phyloP scores from a whole-genome alignment of 2,329 filamentous ascomycete genomes.

The Claviceps paspali region DNA sequence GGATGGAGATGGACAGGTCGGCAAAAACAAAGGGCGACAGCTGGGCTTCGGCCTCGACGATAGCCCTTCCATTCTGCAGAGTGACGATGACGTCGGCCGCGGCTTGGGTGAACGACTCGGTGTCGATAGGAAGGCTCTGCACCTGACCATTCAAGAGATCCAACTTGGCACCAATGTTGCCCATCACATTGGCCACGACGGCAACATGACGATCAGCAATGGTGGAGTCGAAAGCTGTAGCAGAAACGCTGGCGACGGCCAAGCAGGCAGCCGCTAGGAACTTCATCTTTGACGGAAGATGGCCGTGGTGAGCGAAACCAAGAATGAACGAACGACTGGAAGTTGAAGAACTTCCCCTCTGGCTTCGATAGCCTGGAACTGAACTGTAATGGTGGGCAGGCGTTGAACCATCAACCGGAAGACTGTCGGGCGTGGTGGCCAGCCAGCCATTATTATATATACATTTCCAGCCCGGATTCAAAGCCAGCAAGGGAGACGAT shows the following conservation, averaged over 20 bases:
- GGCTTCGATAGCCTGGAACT: neutral
- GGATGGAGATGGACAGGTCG: neutral
- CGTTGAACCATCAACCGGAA: too few species aligned
- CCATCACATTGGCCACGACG: neutral
- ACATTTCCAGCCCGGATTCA: neutral
- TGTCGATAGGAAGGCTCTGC: neutral
- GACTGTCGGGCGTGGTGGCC: too few species aligned
- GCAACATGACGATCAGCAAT: neutral
- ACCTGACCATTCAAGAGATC: neutral
- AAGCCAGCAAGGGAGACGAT: neutral
- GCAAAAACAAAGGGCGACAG: neutral
- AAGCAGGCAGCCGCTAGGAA: slow-evolving; percentile 3
- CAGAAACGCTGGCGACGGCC: slow-evolving; percentile 4
- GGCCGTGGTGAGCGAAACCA: neutral
- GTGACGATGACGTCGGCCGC: slow-evolving; percentile 1
- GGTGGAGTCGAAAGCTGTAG: neutral
- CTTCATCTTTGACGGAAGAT: slow-evolving; percentile 3
- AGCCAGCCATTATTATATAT: neutral
- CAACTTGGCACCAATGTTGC: neutral
- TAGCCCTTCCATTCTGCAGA: slow-evolving; percentile 1
- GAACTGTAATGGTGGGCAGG: too few species aligned
- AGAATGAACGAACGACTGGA: slow-evolving; percentile 3
- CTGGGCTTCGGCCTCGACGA: neutral
- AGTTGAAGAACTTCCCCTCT: slow-evolving; percentile 1
- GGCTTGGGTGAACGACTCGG: neutral